Conservation (phyloP, 768 basidiomycete species). For the Podaxis carcinomalis region DNA sequence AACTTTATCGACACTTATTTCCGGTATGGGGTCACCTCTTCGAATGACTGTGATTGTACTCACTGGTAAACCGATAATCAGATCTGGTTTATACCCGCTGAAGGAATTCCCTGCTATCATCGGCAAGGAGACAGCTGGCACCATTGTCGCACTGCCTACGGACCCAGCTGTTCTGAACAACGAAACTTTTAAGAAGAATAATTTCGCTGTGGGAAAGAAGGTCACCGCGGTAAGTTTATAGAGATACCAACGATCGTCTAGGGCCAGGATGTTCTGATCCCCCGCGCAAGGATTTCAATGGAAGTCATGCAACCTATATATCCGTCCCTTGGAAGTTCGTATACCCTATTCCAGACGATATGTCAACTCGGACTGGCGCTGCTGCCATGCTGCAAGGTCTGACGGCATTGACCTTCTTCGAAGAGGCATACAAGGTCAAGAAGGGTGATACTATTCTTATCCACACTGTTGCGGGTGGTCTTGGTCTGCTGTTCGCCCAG, state of each 20-base stretch:
- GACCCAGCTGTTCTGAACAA: conserved; percentile 57
- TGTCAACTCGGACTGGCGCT: conserved; percentile 62
- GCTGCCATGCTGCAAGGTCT: conserved; percentile 70
- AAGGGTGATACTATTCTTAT: conserved; percentile 77
- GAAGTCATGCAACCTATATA: conserved; percentile 69
- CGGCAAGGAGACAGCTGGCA: conserved; percentile 79
- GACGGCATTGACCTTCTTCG: conserved; percentile 73
- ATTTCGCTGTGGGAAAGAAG: conserved; percentile 62
- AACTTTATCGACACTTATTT: conserved; percentile 89
- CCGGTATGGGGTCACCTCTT: conserved; percentile 37
- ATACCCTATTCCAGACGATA: conserved; percentile 57
- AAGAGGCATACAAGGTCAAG: conserved; percentile 83
- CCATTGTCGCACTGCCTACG: conserved; percentile 69
- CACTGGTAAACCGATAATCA: conserved; percentile 17
- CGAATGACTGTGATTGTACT: not conserved
- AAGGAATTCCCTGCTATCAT: conserved; percentile 58
- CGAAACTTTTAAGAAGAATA: conserved; percentile 57
- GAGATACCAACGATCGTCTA: not conserved
- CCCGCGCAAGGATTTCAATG: conserved; percentile 34
- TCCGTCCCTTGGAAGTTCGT: conserved; percentile 59
- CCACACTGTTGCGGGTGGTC: conserved; percentile 89
- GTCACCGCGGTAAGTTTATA: conserved; percentile 61
- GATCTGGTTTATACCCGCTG: conserved; percentile 61
- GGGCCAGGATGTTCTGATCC: not conserved
- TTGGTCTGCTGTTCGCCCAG: conserved; percentile 70